These are phyloP conservation scores for Globisporangium cystogenes DNA, from an alignment of 352 stramenopile genomes.

Conservation along the genomic window DNA sequence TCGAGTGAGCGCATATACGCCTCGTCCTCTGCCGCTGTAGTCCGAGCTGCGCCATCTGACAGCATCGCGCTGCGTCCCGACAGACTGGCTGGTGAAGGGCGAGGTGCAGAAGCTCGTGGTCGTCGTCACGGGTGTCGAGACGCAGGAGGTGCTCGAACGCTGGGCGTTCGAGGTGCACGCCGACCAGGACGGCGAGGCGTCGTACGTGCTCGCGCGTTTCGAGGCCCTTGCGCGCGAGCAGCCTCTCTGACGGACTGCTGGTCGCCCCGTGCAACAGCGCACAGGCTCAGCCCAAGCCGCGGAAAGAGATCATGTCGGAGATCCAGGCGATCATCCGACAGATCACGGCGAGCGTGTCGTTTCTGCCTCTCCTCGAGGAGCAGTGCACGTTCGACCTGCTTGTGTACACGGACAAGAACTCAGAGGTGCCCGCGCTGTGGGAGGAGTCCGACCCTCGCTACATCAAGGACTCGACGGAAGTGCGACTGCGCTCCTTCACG, in stretches of 20 bases:
- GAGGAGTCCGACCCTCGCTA: constrained; percentile 97
- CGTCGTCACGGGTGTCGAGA: constrained; percentile 97
- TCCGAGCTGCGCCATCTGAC: neutral
- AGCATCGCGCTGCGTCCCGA: neutral
- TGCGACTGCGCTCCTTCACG: constrained; percentile 97
- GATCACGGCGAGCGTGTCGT: constrained; percentile 98
- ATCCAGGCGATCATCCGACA: constrained; percentile 99
- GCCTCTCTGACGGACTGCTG: too few species aligned
- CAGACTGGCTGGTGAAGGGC: constrained; percentile 93
- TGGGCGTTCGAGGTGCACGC: constrained; percentile 98
- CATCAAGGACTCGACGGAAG: constrained; percentile 97
- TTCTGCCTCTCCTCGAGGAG: constrained; percentile 97
- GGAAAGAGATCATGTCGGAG: constrained; percentile 96
- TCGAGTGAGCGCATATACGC: constrained; percentile 38
- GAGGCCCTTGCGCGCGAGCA: neutral
- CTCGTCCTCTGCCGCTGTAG: neutral
- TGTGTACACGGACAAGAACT: constrained; percentile 98
- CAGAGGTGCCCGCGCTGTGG: constrained; percentile 93
- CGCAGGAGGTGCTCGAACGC: constrained; percentile 95
- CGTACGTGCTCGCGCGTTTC: constrained; percentile 16
- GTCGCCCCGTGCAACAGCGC: constrained; percentile 13
- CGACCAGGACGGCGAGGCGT: constrained; percentile 30
- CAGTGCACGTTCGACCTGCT: constrained; percentile 98
- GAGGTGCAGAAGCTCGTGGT: constrained; percentile 97
- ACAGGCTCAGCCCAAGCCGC: constrained; percentile 43